A percentile compares a stretch with the other conserved stretches of the same genome.
Conservation (phyloP, 108 stramenopile genomes). For the Nitzschia palea region DNA sequence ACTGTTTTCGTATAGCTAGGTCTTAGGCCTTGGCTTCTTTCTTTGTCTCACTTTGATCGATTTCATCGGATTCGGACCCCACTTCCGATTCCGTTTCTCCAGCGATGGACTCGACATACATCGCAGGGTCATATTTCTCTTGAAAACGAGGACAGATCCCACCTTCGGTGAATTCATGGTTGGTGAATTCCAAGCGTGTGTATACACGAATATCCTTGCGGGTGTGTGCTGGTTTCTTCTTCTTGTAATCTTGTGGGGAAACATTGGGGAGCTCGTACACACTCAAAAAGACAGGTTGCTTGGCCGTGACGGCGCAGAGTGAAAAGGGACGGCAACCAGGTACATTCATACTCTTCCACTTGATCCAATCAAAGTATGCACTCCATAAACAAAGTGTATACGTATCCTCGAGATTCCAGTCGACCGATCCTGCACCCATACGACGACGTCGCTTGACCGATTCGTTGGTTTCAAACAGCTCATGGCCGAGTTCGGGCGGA, state of each 20-base stretch:
- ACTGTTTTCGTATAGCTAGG: no score
- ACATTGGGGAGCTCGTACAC: slow-evolving; percentile 48
- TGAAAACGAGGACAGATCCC: slow-evolving; percentile 31
- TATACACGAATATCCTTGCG: slow-evolving; percentile 40
- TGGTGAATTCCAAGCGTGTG: slow-evolving; percentile 46
- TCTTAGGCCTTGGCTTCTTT: background rate
- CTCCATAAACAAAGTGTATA: slow-evolving; percentile 72
- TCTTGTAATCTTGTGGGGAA: slow-evolving; percentile 39
- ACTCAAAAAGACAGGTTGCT: slow-evolving; percentile 58
- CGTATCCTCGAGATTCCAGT: slow-evolving; percentile 59
- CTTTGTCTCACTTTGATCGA: background rate
- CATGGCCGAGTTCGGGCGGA: slow-evolving; percentile 61
- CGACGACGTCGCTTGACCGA: slow-evolving; percentile 48
- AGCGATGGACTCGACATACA: background rate
- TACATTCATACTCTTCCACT: slow-evolving; percentile 63
- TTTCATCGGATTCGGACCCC: slow-evolving; percentile 15
- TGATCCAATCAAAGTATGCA: slow-evolving; percentile 51
- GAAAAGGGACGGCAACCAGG: slow-evolving; percentile 62
- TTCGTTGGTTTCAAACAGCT: slow-evolving; percentile 50
- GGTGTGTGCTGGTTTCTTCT: slow-evolving; percentile 37
- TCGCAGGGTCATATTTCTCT: background rate
- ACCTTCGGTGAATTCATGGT: slow-evolving; percentile 30
- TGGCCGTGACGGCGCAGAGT: slow-evolving; percentile 48
- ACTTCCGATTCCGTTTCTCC: slow-evolving; percentile 32
- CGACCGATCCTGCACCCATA: slow-evolving; percentile 52